Evolutionary conservation across 2,329 filamentous ascomycete genomes (phyloP), one percentile per base, ranked within the genome.

Genomic region (Arthrinium phaeospermum): DNA sequence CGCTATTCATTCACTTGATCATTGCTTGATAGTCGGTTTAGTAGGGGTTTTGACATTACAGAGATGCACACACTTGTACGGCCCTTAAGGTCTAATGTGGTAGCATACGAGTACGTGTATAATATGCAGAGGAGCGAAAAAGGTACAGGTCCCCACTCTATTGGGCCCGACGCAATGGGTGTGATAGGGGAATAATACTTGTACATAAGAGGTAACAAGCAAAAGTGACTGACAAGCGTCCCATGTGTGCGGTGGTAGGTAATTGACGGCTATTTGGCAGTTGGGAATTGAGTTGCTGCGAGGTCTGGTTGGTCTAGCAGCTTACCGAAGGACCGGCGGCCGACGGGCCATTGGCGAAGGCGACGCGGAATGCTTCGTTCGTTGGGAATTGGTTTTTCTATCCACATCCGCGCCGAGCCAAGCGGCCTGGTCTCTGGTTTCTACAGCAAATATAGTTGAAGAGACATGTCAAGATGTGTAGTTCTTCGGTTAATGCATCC

Each of bases 91-190:
- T n/a, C 16, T 64, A 19, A n/a, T 64, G 57, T 64, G 34, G 53
- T 61, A 37, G 30, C 53, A 61, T 37, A 22, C 30, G 14, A 61
- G 46, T 34, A 30, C 53, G 24, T 61, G 53, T 61, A 22, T 61
- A 30, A 30, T 5, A 34, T 61, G 53, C 53, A 61, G 14, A 61
- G 53, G 27, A 22, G 34, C 19, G 34, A 61, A 34, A 61, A 34
- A 37, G 53, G 53, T 37, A 30, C 34, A 22, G 22, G 34, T 64
- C 34, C 41, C 57, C 57, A 64, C 57, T 64, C 57, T n/a, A 64
- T 22, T 64, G 57, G 57, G 57, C 57, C 57, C 57, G 57, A 64
- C 57, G 22, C 57, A 64, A 64, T 22, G 57, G 57, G 57, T 41
- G 34, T 41, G 34, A 64, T 41, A 64, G 57, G 53, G 19, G 53